Evolutionary conservation across 768 basidiomycete genomes (phyloP), one percentile per base, ranked within the genome.

Genomic region (Tricholoma bakamatsutake): DNA sequence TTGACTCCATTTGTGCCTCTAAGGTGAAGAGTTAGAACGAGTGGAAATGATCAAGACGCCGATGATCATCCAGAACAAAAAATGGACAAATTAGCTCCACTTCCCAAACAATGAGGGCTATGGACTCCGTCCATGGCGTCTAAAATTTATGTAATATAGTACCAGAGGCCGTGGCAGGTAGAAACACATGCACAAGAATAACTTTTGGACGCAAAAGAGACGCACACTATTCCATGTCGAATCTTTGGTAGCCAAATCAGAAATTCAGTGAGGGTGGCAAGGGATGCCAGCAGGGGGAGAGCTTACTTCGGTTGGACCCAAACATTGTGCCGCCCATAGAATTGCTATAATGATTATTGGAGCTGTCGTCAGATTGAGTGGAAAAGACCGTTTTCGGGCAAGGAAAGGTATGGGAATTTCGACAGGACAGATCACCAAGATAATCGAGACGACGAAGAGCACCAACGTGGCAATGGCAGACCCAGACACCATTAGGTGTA

Each of bases 211-310:
- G 27, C 6, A 33, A 39, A 49, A 71, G 67, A 65, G 37, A 71
- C 72, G 39, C 66, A 74, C 59, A 95, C 83, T 52, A 96, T 91
- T 1, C 95, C 95, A 57, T 81, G 71, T 13, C 85, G 78, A 37
- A 96, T 78, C 70, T 79, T n/a, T 6, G 9, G 1, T 13, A 31
- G 17, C 15, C 46, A 3, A 17, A 4, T 17, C 28, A 48, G 46
- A 1, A 15, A 13, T 46, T 42, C 40, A 35, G 5, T 28, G 55
- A 13, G 13, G 13, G 34, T 18, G 37, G 3, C 30, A 3, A 3
- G 21, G 3, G 21, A 7, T 35, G 2, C n/a, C n/a, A n/a, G n/a
- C n/a, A n/a, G n/a, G n/a, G 17, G 9, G 24, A 11, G n/a, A 39
- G 37, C 59, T 42, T 11, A 62, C 61, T 27, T 57, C 59, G n/a